phyloP scores from a whole-genome alignment of 495 filamentous ascomycete genomes.

The Bacidia gigantensis region DNA sequence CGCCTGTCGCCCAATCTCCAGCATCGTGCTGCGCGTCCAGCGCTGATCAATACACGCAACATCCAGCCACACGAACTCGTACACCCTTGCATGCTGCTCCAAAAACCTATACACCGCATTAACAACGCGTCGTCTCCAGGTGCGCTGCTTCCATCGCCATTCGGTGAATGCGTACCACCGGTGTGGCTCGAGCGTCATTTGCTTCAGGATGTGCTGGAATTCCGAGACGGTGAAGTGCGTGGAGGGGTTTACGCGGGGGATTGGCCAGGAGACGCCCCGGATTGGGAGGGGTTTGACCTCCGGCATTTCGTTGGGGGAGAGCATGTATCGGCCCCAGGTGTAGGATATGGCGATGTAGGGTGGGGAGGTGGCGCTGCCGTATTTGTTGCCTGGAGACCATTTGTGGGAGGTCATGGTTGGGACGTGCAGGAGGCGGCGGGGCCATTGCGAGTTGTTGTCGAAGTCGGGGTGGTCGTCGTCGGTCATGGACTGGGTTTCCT shows the following conservation, averaged over 20 bases:
- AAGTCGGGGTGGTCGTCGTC: not conserved
- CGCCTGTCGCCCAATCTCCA: slow-evolving; percentile 9
- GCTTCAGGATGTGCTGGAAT: not conserved
- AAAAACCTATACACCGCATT: not conserved
- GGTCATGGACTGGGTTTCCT: too few species aligned
- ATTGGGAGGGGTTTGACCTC: not conserved
- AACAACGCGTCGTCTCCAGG: not conserved
- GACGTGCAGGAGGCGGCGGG: not conserved
- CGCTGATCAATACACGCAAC: slow-evolving; percentile 13
- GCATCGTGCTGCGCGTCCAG: slow-evolving; percentile 2
- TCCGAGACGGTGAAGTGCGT: slow-evolving; percentile 2
- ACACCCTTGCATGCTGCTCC: not conserved
- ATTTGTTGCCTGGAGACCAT: not conserved
- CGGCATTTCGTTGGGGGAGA: not conserved
- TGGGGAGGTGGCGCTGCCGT: not conserved
- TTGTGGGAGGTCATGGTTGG: slow-evolving; percentile 2
- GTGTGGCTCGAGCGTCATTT: not conserved
- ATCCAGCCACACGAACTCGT: slow-evolving; percentile 6
- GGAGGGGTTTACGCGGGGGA: not conserved
- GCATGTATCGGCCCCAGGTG: not conserved
- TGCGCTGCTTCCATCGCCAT: not conserved
- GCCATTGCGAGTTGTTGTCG: not conserved
- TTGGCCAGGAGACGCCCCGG: not conserved
- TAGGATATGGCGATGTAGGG: not conserved
- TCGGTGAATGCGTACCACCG: not conserved